Evolutionary conservation across 805 yeast genomes (phyloP), one percentile per base, ranked within the genome.

Genomic region (Zygoascus bituminiphila): DNA sequence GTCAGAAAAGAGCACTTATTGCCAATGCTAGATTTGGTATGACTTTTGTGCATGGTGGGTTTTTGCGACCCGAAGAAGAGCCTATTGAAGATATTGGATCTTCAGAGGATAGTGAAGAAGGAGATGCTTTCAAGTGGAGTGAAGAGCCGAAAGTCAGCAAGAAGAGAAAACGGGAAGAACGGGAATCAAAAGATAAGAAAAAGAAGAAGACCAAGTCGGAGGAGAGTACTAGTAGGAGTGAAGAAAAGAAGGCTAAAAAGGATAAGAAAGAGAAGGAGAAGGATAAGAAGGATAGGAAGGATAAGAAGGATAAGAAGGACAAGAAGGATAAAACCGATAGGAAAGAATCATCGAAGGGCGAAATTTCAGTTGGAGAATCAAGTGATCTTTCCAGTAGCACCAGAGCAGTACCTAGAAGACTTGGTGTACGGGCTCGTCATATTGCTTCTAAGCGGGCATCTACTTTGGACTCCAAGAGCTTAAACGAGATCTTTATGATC

Each of bases 401-500:
- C n/a, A 47, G 47, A 5, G 65, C 72, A 5, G 69, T 67, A 1
- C 67, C 76, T 1, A 57, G 82, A n/a, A 73, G 84, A 59, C 62
- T 79, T 44, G 81, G 94, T 1, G 84, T 84, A 3, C 77, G 98
- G 63, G 81, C 94, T 20, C 82, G 78, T 64, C 89, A 88, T 82
- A 89, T 91, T 48, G 82, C 76, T 55, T 95, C 88, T 64, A 91
- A 91, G 63, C 76, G 93, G 58, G 93, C 95, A 9, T 91, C 97
- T 1, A 88, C 89, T 0, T 78, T 84, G 81, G 98, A 91, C 62
- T 76, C 84, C 2, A 81, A 87, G 63, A 88, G 96, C 12, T 73
- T 91, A 53, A 88, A 86, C 57, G 98, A 91, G 66, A 91, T 91
- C 50, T 86, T 91, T 62, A 91, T 91, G 97, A 78, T 88, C 42